phyloP scores from a whole-genome alignment of 192 early-diverging fungal genomes.

The Phlyctochytrium planicorne region DNA sequence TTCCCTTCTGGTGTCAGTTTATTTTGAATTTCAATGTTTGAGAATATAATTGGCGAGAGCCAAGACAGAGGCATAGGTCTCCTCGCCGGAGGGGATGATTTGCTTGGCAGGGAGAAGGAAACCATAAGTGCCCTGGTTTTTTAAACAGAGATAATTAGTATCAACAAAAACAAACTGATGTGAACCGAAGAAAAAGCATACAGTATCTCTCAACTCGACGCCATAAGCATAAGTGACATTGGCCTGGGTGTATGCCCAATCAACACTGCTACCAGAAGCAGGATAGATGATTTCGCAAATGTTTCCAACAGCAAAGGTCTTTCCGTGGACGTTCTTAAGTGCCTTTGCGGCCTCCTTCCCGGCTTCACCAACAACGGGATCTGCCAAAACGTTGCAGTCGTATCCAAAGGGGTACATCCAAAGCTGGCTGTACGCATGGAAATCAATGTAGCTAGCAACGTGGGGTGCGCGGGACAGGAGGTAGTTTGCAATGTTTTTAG shows the following conservation, averaged over 20 bases:
- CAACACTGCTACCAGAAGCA: conserved; percentile 50
- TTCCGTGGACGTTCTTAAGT: conserved; percentile 55
- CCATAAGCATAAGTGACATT: conserved; percentile 60
- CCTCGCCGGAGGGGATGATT: conserved; percentile 48
- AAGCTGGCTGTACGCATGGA: conserved; percentile 59
- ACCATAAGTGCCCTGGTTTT: conserved; percentile 42
- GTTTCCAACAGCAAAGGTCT: conserved; percentile 52
- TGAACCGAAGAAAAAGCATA: background rate
- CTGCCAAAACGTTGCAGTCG: conserved; percentile 53
- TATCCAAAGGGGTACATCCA: conserved; percentile 65
- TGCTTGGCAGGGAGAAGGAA: conserved; percentile 57
- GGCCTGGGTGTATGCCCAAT: conserved; percentile 56
- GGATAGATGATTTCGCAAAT: conserved; percentile 65
- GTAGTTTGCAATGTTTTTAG: conserved; percentile 52
- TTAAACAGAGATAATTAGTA: background rate
- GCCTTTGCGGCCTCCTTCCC: conserved; percentile 47
- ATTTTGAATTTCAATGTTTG: no score
- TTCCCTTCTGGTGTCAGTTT: no score
- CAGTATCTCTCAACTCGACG: conserved; percentile 56
- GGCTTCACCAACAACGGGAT: conserved; percentile 42
- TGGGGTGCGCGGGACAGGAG: conserved; percentile 31
- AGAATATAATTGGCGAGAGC: no score
- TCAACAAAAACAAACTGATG: background rate
- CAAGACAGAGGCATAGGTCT: conserved; percentile 24
- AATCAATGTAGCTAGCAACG: conserved; percentile 55